Conservation (phyloP, 2,329 filamentous ascomycete species). For the Emmonsiellopsis sp. region DNA sequence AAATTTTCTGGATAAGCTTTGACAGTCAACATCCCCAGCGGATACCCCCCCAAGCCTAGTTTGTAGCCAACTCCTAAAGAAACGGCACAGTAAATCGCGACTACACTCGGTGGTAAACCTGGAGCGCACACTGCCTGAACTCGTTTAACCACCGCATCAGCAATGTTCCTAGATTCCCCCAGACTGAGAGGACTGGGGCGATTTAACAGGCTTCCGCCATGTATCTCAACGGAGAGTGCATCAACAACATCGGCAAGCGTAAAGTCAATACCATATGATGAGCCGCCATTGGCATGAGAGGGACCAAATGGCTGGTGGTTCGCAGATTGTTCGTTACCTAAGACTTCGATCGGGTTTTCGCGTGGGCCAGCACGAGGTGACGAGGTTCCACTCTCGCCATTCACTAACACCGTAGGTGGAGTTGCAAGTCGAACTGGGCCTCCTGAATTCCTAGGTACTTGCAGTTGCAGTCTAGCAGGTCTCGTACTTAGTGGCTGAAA, state of each 20-base stretch:
- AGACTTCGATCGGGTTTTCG: background rate
- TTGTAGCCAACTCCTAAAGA: conserved; percentile 29
- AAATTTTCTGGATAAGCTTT: conserved; percentile 12
- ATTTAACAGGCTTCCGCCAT: conserved; percentile 21
- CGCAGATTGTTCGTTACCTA: background rate
- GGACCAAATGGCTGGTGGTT: background rate
- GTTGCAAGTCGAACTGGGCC: conserved; percentile 35
- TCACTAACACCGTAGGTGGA: conserved; percentile 32
- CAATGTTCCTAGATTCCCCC: conserved; percentile 25
- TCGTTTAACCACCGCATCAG: conserved; percentile 23
- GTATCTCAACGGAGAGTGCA: conserved; percentile 24
- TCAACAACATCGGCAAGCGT: conserved; percentile 25
- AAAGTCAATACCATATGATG: conserved; percentile 6
- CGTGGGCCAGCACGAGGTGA: conserved; percentile 2
- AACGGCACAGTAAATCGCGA: conserved; percentile 23
- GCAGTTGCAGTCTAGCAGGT: conserved; percentile 34
- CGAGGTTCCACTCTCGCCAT: conserved; percentile 22
- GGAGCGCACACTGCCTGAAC: conserved; percentile 21
- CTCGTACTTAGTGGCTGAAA: conserved; percentile 15
- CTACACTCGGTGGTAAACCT: conserved; percentile 15
- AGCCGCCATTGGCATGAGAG: too few relatives aligned
- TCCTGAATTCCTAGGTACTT: conserved; percentile 33
- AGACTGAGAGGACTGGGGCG: conserved; percentile 18
- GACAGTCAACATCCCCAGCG: conserved; percentile 19
- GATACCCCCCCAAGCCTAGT: conserved; percentile 22